A percentile compares a stretch with the other conserved stretches of the same genome.
Evolutionary conservation across 1,284 basidiomycete genomes (phyloP).

Genomic region (Boletus sp.): DNA sequence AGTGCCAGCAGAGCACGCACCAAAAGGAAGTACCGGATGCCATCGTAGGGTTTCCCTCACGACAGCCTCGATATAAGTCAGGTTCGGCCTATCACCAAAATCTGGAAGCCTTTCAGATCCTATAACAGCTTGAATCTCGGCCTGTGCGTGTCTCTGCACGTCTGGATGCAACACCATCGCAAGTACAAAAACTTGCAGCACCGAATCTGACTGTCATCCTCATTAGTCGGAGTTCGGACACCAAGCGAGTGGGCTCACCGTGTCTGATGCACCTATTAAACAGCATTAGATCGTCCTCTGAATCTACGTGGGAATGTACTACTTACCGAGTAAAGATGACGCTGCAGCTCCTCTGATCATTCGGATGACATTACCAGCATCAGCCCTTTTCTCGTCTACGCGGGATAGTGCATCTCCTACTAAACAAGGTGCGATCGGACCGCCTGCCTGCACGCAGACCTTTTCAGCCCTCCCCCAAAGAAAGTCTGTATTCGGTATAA

Average conservation of each 20-base stretch:
- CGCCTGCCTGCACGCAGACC: background rate
- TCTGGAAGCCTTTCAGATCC: slow-evolving; percentile 12
- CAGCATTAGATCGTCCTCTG: background rate
- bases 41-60: slow-evolving; percentile 12
- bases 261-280: slow-evolving; percentile 9
- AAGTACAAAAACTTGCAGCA: slow-evolving; percentile 6
- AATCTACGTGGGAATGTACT: background rate
- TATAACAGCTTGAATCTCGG: slow-evolving; percentile 6
- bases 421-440: slow-evolving; percentile 6
- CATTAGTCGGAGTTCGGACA: background rate
- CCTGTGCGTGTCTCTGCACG: slow-evolving; percentile 9
- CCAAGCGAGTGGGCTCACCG: background rate
- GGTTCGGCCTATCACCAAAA: slow-evolving; percentile 1
- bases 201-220: slow-evolving; percentile 6
- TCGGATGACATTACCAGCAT: background rate
- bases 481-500: background rate
- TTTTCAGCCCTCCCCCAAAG: background rate
- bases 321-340: slow-evolving; percentile 8
- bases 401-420: slow-evolving; percentile 10
- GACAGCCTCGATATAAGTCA: slow-evolving; percentile 7
- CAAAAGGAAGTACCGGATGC: slow-evolving; percentile 15
- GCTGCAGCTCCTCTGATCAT: slow-evolving; percentile 2
- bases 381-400: slow-evolving; percentile 4
- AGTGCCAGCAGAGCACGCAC: background rate
- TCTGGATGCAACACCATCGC: slow-evolving; percentile 14